Percentiles rank a stretch among this genome's conserved stretches.
Conservation (phyloP, 2,329 filamentous ascomycete species). For the Aspergillus japonicus region DNA sequence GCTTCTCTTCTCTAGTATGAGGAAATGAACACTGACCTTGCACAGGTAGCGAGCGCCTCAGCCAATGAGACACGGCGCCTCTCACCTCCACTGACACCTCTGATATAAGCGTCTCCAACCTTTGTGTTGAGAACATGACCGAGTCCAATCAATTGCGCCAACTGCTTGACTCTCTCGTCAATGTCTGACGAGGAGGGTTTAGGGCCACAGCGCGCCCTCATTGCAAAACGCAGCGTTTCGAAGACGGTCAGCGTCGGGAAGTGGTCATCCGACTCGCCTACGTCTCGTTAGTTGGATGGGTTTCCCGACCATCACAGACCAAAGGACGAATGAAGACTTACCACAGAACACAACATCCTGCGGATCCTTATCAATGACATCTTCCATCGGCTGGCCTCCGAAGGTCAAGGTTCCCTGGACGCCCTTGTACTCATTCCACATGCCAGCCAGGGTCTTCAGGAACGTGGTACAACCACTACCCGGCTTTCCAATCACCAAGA, state of each 20-base stretch:
- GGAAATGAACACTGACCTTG: conserved; percentile 23
- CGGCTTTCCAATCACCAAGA: conserved; percentile 73
- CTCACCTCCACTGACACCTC: conserved; percentile 74
- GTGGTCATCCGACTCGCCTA: conserved; percentile 78
- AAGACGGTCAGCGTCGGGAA: conserved; percentile 79
- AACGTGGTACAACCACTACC: conserved; percentile 70
- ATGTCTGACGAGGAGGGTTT: neutral
- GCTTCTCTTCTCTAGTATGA: neutral
- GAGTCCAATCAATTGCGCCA: conserved; percentile 6
- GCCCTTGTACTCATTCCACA: conserved; percentile 58
- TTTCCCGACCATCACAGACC: neutral
- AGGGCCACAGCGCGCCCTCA: conserved; percentile 10
- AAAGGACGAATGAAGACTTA: neutral
- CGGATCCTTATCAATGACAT: too few species aligned
- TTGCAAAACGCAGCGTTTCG: conserved; percentile 76
- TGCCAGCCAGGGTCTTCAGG: conserved; percentile 64
- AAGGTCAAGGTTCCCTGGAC: conserved; percentile 62
- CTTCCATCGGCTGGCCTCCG: neutral
- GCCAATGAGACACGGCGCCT: conserved; percentile 75
- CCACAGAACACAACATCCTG: too few species aligned
- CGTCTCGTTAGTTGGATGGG: conserved; percentile 29
- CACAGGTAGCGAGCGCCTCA: conserved; percentile 72
- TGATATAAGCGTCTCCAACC: conserved; percentile 78
- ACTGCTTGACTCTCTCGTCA: neutral
- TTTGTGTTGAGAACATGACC: conserved; percentile 63